Conservation (phyloP, 441 rosid genomes). For the Kokia cookei region DNA sequence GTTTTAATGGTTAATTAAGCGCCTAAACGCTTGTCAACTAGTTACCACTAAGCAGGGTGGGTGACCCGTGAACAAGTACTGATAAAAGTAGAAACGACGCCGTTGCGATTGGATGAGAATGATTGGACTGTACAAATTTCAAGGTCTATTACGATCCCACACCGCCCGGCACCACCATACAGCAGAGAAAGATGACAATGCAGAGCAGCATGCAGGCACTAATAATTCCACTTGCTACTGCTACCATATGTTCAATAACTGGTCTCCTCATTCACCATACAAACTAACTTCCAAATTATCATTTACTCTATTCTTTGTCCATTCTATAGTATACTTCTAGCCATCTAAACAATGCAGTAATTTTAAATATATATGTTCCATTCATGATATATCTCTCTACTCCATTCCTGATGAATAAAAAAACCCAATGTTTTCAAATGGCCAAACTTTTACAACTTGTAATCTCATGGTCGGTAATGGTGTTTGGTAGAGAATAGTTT, state of each 20-base stretch:
- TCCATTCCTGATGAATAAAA: too few relatives aligned
- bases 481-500: constrained; percentile 55
- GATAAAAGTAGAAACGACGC: not conserved
- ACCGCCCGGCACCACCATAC: not conserved
- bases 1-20: not conserved
- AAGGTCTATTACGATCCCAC: not conserved
- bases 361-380: too few relatives aligned
- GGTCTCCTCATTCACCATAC: too few relatives aligned
- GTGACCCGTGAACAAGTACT: not conserved
- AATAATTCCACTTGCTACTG: not conserved
- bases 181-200: not conserved
- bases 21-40: too few relatives aligned
- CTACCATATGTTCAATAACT: too few relatives aligned
- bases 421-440: constrained; percentile 15
- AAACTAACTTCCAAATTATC: too few relatives aligned
- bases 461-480: constrained; percentile 34
- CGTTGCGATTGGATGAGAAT: not conserved
- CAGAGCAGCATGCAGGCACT: not conserved
- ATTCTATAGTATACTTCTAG: too few relatives aligned
- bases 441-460: constrained; percentile 56
- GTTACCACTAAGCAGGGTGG: not conserved
- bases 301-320: too few relatives aligned
- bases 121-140: not conserved
- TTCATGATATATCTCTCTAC: too few relatives aligned
- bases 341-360: too few relatives aligned